These are phyloP conservation scores for Aphanomyces invadans DNA, from an alignment of 352 stramenopile genomes.

Conservation along the genomic window DNA sequence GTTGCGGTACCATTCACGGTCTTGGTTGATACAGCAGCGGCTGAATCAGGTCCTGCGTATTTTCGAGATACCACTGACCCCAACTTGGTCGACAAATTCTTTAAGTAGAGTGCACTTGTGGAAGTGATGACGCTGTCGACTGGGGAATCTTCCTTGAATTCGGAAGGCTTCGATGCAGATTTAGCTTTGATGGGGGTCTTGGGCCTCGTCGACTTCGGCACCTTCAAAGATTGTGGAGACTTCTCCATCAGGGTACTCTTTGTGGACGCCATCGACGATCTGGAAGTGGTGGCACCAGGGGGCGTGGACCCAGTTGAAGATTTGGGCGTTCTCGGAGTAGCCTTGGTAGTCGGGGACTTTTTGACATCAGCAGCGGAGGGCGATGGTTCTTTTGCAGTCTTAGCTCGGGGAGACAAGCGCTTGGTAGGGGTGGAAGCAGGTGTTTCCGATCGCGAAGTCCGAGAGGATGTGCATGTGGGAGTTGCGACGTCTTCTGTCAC, in stretches of 20 bases:
- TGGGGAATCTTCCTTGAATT: background rate
- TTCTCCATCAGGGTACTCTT: too few species aligned
- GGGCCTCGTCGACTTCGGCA: background rate
- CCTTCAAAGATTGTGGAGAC: background rate
- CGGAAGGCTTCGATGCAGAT: background rate
- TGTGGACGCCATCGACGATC: too few species aligned
- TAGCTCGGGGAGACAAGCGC: background rate
- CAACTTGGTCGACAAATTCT: slow-evolving; percentile 13
- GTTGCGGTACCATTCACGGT: too few species aligned
- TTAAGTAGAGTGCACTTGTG: slow-evolving; percentile 6
- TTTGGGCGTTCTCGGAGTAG: too few species aligned
- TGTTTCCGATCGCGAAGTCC: background rate
- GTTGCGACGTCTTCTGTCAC: background rate
- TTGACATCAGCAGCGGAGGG: background rate
- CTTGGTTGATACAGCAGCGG: too few species aligned
- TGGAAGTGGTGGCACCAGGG: too few species aligned
- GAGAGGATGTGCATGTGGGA: background rate
- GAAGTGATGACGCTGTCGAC: background rate
- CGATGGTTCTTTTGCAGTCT: background rate
- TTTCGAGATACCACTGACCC: background rate
- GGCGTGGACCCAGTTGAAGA: too few species aligned
- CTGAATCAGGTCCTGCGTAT: too few species aligned
- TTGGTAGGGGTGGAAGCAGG: background rate
- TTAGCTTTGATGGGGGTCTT: slow-evolving; percentile 7
- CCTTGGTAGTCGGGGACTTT: too few species aligned